Conservation (phyloP, 176 grass and related monocot species). For the Metroxylon sagu region DNA sequence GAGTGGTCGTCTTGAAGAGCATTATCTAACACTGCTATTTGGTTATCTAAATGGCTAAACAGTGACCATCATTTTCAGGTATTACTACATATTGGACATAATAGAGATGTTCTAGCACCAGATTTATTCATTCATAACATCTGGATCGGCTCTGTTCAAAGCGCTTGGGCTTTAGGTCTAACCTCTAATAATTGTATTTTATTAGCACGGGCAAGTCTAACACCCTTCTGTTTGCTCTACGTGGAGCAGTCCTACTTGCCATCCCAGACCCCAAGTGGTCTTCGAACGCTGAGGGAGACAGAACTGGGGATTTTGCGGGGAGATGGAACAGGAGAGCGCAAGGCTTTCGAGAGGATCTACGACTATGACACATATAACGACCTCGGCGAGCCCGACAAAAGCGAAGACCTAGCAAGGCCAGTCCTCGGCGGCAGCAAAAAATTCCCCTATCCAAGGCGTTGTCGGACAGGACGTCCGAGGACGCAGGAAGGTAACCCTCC, state of each 20-base stretch:
- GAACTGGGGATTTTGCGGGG: conserved; percentile 53
- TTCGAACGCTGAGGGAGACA: conserved; percentile 33
- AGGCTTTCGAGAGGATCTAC: conserved; percentile 46
- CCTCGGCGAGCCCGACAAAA: conserved; percentile 44
- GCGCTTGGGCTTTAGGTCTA: too few relatives aligned
- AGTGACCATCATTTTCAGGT: too few relatives aligned
- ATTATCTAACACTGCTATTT: too few relatives aligned
- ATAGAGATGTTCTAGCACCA: too few relatives aligned
- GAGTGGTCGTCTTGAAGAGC: too few relatives aligned
- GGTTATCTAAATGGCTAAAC: too few relatives aligned
- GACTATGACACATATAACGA: conserved; percentile 88
- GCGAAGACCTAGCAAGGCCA: conserved; percentile 15
- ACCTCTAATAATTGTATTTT: too few relatives aligned
- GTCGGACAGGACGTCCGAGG: conserved; percentile 51
- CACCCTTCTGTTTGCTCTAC: too few relatives aligned
- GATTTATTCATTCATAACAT: too few relatives aligned
- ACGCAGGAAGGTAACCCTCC: conserved; percentile 14
- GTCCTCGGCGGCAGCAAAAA: conserved; percentile 38
- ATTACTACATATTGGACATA: too few relatives aligned
- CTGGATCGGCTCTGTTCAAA: too few relatives aligned
- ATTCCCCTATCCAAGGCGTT: conserved; percentile 61
- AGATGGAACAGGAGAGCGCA: conserved; percentile 45
- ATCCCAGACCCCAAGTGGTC: conserved; percentile 45
- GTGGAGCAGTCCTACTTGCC: conserved; percentile 70
- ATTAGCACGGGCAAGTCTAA: too few relatives aligned